phyloP scores from a whole-genome alignment of 1,284 basidiomycete genomes.

The Malassezia sp. region DNA sequence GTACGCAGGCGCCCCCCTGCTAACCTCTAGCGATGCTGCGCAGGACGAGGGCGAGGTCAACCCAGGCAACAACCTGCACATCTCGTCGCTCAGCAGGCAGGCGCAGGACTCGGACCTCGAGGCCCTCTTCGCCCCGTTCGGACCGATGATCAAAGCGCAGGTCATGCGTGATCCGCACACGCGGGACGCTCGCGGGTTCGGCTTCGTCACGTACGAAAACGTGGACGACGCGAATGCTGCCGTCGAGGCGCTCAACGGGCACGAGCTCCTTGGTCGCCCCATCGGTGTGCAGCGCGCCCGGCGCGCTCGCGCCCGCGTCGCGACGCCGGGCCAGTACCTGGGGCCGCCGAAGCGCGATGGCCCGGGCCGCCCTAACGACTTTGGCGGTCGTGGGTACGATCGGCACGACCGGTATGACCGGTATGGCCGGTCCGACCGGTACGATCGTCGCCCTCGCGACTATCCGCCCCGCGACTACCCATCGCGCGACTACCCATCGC shows the following conservation, averaged over 20 bases:
- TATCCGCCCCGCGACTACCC: neutral
- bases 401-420: conserved; percentile 48
- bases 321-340: conserved; percentile 86
- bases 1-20: too few species aligned
- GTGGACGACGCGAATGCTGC: conserved; percentile 78
- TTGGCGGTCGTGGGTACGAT: conserved; percentile 33
- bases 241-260: conserved; percentile 67
- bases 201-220: conserved; percentile 89
- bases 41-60: conserved; percentile 53
- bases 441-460: conserved; percentile 29
- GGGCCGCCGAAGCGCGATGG: conserved; percentile 68
- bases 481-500: too few species aligned
- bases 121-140: conserved; percentile 73
- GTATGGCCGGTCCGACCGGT: conserved; percentile 46
- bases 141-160: conserved; percentile 61
- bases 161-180: conserved; percentile 96
- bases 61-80: conserved; percentile 92
- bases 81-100: conserved; percentile 68
- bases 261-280: conserved; percentile 72
- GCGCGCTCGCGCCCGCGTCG: conserved; percentile 81
- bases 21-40: too few species aligned
- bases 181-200: conserved; percentile 89
- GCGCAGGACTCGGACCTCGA: conserved; percentile 79
- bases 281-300: conserved; percentile 72
- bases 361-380: conserved; percentile 10